Base-by-base conservation (phyloP, 768 basidiomycete species). In the Pleurotus eryngii region DNA sequence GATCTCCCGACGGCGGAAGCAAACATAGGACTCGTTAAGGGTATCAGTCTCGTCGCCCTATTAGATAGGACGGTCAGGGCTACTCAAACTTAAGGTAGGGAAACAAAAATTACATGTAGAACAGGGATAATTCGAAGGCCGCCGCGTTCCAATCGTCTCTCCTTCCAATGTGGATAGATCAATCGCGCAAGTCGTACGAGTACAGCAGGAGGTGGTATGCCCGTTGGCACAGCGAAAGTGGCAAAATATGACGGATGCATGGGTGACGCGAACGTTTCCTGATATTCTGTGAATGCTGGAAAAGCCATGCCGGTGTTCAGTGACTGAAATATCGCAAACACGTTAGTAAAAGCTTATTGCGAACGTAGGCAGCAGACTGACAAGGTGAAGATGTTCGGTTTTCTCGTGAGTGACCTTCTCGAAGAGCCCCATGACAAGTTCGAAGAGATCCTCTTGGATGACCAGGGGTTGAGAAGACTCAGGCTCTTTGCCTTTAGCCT, bases 1-100 rank as follows among this genome's bases (percentile, higher is more conserved):
- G 71, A 90, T 87, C 69, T 98, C 96, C 55, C 95, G 87, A 59
- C 95, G 82, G 38, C 97, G 85, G 81, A 99, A 99, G 72, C 97
- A 99, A 46, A 98, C 90, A 61, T 98, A 98, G 0, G 96, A 95
- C 64, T 96, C 95, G 56, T 92, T 93, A 62, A 81, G 81, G 46
- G 87, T 87, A 69, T 97, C 94, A 17, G 89, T 81, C 73, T 98
- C 95, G 69, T 98, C 95, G 65, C 83, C 87, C 89, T 92, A 42
- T 4, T 40, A 49, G 22, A 59, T 12, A 63, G 30, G 45, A 20
- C 57, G 46, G 58, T 60, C 20, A 57, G 18, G 42, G 46, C 48
- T 49, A 27, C 11, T 14, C 26, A 45, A 4, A 35, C 30, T 3
- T 43, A 4, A 38, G 4, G 51, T 1, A 26, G 8, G 8, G 57